phyloP scores from a whole-genome alignment of 805 yeast species.

The Pichia nakasei region DNA sequence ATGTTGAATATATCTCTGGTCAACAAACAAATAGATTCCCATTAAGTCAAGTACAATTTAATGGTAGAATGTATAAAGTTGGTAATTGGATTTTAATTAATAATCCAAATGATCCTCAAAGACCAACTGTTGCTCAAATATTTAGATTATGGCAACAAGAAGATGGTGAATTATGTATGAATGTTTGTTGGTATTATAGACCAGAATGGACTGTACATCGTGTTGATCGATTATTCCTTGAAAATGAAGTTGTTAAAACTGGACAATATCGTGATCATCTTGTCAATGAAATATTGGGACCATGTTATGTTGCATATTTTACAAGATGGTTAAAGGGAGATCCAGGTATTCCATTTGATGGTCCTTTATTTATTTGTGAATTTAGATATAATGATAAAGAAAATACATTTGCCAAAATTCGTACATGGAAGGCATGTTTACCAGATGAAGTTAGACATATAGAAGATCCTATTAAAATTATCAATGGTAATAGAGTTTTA shows the following conservation, averaged over 20 bases:
- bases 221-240: conserved; percentile 79
- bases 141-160: conserved; percentile 85
- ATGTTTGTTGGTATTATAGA: conserved; percentile 95
- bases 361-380: conserved; percentile 89
- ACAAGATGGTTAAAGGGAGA: conserved; percentile 94
- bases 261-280: conserved; percentile 95
- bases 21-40: conserved; percentile 48
- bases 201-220: conserved; percentile 98
- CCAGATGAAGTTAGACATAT: conserved; percentile 91
- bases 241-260: conserved; percentile 91
- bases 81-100: conserved; percentile 93
- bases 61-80: conserved; percentile 65
- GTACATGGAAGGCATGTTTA: conserved; percentile 98
- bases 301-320: conserved; percentile 90
- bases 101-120: conserved; percentile 79
- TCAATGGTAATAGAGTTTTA: conserved; percentile 53
- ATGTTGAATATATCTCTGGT: conserved; percentile 56
- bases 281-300: conserved; percentile 81
- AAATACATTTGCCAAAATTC: conserved; percentile 83
- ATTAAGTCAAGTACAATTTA: conserved; percentile 72
- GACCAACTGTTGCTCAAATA: conserved; percentile 90
- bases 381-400: conserved; percentile 87
- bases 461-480: conserved; percentile 73
- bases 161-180: conserved; percentile 74
- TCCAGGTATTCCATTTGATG: conserved; percentile 70